These are phyloP conservation scores for Styphnolobium japonicum DNA, from an alignment of 306 rosid species.

Conservation along the genomic window DNA sequence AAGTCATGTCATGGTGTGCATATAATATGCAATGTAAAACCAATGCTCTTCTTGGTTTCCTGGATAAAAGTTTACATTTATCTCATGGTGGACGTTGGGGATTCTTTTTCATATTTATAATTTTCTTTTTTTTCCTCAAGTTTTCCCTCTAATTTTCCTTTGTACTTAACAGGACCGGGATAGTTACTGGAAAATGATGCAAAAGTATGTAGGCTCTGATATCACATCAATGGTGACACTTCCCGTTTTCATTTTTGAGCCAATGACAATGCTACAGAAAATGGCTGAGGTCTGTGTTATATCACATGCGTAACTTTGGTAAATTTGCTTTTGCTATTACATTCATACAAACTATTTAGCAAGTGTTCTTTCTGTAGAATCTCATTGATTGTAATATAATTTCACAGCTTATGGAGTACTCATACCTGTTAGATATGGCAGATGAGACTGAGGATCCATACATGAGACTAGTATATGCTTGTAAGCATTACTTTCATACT, in stretches of 20 bases:
- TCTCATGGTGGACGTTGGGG: background rate
- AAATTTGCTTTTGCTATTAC: conserved; percentile 3
- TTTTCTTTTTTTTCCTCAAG: background rate
- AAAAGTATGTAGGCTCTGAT: conserved; percentile 85
- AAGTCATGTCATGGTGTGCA: background rate
- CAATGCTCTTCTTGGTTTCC: background rate
- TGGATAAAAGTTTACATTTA: background rate
- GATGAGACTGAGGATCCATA: conserved; percentile 93
- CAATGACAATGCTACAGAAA: conserved; percentile 93
- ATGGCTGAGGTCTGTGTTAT: conserved; percentile 83
- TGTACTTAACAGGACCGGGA: conserved; percentile 67
- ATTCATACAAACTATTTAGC: conserved; percentile 5
- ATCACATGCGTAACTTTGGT: background rate
- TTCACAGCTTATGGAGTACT: conserved; percentile 89
- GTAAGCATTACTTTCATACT: conserved; percentile 41
- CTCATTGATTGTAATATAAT: background rate
- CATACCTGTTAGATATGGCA: conserved; percentile 81
- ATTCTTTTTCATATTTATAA: background rate
- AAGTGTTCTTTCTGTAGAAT: conserved; percentile 4
- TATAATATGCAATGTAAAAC: conserved; percentile 2
- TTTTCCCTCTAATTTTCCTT: conserved; percentile 18
- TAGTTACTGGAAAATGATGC: conserved; percentile 97
- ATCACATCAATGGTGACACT: conserved; percentile 95
- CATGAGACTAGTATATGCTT: conserved; percentile 81
- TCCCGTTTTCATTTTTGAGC: conserved; percentile 94